A percentile compares a stretch with the other conserved stretches of the same genome.
These are phyloP conservation scores for Rossbeevera mucosa DNA, from an alignment of 768 basidiomycete species.

Conservation along the genomic window DNA sequence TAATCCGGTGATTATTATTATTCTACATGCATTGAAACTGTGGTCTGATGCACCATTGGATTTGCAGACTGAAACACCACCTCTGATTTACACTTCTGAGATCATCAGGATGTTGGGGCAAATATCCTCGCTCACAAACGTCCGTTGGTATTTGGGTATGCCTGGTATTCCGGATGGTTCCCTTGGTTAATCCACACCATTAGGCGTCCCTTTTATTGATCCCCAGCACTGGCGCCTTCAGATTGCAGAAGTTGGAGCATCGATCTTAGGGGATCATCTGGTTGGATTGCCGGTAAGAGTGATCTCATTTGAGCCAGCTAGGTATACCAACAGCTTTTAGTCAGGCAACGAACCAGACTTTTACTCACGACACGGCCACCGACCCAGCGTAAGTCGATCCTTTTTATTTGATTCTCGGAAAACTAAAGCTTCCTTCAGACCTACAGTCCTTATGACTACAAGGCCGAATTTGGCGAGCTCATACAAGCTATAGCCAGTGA, in stretches of 20 bases:
- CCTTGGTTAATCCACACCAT: background rate
- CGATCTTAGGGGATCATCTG: slow-evolving; percentile 61
- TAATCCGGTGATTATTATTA: slow-evolving; percentile 40
- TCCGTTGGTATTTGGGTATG: slow-evolving; percentile 60
- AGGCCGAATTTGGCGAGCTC: slow-evolving; percentile 47
- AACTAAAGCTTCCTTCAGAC: slow-evolving; percentile 2
- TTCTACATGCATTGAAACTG: background rate
- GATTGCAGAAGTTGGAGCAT: slow-evolving; percentile 55
- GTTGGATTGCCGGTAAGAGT: slow-evolving; percentile 42
- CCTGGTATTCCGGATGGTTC: slow-evolving; percentile 34
- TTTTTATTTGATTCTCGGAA: too few species aligned
- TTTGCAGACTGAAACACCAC: slow-evolving; percentile 11
- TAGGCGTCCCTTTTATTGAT: slow-evolving; percentile 64
- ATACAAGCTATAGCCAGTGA: slow-evolving; percentile 40
- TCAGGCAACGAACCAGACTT: slow-evolving; percentile 80
- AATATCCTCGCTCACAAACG: slow-evolving; percentile 52
- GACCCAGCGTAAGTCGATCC: too few species aligned
- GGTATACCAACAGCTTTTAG: slow-evolving; percentile 28
- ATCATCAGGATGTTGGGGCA: slow-evolving; percentile 63
- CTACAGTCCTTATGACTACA: slow-evolving; percentile 40
- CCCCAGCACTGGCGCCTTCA: slow-evolving; percentile 45
- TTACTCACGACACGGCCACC: slow-evolving; percentile 47
- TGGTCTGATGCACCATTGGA: background rate
- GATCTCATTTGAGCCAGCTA: background rate
- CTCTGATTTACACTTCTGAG: slow-evolving; percentile 59